Conservation (phyloP, 2,329 filamentous ascomycete genomes). For the Balansia obtecta region DNA sequence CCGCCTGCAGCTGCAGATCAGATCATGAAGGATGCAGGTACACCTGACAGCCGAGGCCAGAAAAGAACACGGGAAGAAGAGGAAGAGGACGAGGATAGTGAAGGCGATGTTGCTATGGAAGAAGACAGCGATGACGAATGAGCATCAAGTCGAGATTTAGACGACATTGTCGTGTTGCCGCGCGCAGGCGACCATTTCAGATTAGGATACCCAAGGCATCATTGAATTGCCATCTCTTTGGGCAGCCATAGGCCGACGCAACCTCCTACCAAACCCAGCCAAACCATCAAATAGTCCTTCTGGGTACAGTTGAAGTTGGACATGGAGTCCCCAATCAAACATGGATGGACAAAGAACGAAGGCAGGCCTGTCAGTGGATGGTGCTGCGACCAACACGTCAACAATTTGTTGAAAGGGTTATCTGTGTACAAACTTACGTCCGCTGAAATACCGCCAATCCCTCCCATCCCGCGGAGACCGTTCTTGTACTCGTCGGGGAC, state of each 20-base stretch:
- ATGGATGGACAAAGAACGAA: conserved; percentile 87
- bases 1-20: conserved; percentile 34
- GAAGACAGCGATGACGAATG: conserved; percentile 63
- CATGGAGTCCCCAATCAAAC: conserved; percentile 75
- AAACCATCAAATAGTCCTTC: conserved; percentile 68
- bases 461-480: conserved; percentile 45
- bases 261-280: conserved; percentile 78
- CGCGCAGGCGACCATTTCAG: not conserved
- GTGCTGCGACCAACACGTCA: conserved; percentile 44
- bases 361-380: conserved; percentile 72
- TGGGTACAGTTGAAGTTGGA: conserved; percentile 46
- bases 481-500: conserved; percentile 55
- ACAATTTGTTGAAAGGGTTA: conserved; percentile 12
- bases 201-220: conserved; percentile 8
- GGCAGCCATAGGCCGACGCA: conserved; percentile 71
- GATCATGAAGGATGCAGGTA: conserved; percentile 36
- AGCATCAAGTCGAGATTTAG: conserved; percentile 8
- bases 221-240: conserved; percentile 46
- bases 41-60: conserved; percentile 44
- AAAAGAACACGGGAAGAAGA: conserved; percentile 61
- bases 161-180: not conserved
- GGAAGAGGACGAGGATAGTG: conserved; percentile 56
- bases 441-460: conserved; percentile 62
- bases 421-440: conserved; percentile 45
- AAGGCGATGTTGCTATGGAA: conserved; percentile 56